These are phyloP conservation scores for Teratosphaeria nubilosa DNA, from an alignment of 2,329 filamentous ascomycete species.

Conservation along the genomic window DNA sequence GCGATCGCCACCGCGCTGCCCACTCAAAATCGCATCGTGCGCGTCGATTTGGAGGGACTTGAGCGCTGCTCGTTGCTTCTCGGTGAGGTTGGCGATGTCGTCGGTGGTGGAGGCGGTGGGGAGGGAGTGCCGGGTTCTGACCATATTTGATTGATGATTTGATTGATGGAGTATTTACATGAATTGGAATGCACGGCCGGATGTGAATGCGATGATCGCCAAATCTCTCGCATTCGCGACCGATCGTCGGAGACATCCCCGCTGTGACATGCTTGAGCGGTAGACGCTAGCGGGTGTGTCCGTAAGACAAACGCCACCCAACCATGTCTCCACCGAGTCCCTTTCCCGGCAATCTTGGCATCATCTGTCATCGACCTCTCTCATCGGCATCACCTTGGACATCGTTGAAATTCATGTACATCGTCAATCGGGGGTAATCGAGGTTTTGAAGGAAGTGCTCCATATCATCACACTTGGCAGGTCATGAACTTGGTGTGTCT, in stretches of 20 bases:
- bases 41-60: not conserved
- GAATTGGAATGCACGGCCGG: not conserved
- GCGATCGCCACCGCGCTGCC: not conserved
- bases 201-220: not conserved
- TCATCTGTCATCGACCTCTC: not conserved
- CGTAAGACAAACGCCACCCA: not conserved
- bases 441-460: no score
- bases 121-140: slow-evolving; percentile 2
- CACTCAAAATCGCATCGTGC: not conserved
- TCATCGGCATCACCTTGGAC: not conserved
- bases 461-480: no score
- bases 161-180: not conserved
- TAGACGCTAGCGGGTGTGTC: not conserved
- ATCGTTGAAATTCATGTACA: not conserved
- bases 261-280: not conserved
- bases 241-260: not conserved
- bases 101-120: not conserved
- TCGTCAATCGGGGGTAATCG: no score
- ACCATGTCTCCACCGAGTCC: not conserved
- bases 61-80: not conserved
- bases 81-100: not conserved
- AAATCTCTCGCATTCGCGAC: not conserved
- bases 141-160: slow-evolving; percentile 1
- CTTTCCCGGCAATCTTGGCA: not conserved
- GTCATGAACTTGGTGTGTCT: no score